Evolutionary conservation across 2,329 filamentous ascomycete species (phyloP), one percentile per base, ranked within the genome.

Genomic region (Teratosphaeria zuluensis): DNA sequence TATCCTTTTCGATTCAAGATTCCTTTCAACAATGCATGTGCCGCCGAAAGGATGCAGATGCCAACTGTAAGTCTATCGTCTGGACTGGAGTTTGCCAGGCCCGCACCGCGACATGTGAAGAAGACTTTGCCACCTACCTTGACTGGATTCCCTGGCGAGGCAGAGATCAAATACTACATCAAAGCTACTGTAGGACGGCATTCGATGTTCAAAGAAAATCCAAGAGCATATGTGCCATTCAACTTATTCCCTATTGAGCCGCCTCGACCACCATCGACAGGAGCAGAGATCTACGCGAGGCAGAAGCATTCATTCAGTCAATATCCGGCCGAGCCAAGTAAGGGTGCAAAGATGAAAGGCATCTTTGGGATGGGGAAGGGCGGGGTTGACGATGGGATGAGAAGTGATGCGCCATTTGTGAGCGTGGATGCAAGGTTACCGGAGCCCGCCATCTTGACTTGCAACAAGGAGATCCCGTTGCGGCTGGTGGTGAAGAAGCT

Each of bases 171-270:
- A 65, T 99, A 99, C 75, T 99, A 89, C 71, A 81, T 97, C 70
- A 99, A 99, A 73, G 90, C 88, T n/a, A 97, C 94, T 0, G 85
- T 97, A 5, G 89, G 91, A 68, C 81, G 91, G n/a, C 90, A 91
- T 0, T 86, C 88, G 14, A 81, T 96, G 60, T 90, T 95, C 74
- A 92, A 92, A 70, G 91, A 96, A 75, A 96, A 96, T 68, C 88
- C 90, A 73, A 81, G 92, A 57, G 72, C 75, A 14, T 77, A 68
- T 64, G 72, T 70, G 38, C 84, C 85, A 38, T 87, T 96, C 75
- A 92, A 89, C 59, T 94, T 99, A 71, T 80, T 96, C 42, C 94
- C 94, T 4, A 92, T 97, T 65, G 94, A 99, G 72, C 89, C 90
- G 5, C 92, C 92, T 0, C 81, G 92, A 51, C 84, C 84, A 0